A percentile compares a stretch with the other conserved stretches of the same genome.
These are phyloP conservation scores for Aspergillus jensenii DNA, from an alignment of 2,329 filamentous ascomycete genomes.

Conservation along the genomic window DNA sequence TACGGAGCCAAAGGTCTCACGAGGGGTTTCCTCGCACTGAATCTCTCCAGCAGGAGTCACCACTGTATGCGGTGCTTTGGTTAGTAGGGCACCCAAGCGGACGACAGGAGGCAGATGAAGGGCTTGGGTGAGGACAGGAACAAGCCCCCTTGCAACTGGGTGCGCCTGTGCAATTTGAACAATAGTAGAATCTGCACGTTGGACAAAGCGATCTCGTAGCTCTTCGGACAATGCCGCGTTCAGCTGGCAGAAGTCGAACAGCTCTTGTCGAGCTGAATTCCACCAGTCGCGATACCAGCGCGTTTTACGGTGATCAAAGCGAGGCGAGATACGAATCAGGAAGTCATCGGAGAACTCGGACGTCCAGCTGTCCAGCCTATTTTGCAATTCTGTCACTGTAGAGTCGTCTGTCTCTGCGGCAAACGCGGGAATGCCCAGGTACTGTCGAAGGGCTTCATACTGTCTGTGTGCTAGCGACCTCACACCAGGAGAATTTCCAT, in stretches of 20 bases:
- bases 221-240: background rate
- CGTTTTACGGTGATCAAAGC: background rate
- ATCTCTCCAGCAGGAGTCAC: background rate
- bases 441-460: background rate
- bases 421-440: background rate
- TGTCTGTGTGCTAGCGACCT: background rate
- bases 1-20: background rate
- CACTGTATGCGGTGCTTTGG: background rate
- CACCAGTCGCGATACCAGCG: conserved; percentile 5
- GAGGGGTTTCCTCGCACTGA: background rate
- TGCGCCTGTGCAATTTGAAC: background rate
- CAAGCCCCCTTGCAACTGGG: background rate
- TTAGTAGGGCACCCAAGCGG: background rate
- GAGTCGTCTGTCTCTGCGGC: background rate
- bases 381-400: background rate
- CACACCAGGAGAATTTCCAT: background rate
- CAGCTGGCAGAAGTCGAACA: background rate
- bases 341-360: conserved; percentile 5
- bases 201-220: background rate
- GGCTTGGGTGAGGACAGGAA: background rate
- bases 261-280: conserved; percentile 6
- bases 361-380: background rate
- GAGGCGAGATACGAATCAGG: background rate
- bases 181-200: background rate
- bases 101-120: background rate